phyloP scores from a whole-genome alignment of 1,284 basidiomycete species.

The Serendipita sp. region DNA sequence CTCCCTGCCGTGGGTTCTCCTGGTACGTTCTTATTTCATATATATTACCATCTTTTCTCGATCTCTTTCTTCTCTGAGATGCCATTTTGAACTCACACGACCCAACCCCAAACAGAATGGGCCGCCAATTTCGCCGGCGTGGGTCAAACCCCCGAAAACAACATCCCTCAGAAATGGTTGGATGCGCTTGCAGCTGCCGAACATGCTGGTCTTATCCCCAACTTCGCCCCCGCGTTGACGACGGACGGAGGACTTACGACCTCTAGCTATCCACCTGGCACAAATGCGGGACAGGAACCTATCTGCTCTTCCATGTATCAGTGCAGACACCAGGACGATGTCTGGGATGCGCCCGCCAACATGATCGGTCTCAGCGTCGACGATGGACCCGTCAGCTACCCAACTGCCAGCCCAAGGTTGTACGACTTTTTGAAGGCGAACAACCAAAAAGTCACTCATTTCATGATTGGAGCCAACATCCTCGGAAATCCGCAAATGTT shows the following conservation, averaged over 20 bases:
- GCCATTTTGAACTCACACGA: background rate
- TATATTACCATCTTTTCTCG: conserved; percentile 2
- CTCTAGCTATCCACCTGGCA: conserved; percentile 41
- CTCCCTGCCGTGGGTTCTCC: conserved; percentile 45
- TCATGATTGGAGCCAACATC: conserved; percentile 70
- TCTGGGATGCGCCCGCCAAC: conserved; percentile 58
- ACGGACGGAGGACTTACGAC: conserved; percentile 23
- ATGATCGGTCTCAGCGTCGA: conserved; percentile 53
- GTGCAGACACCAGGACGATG: conserved; percentile 42
- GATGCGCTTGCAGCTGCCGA: conserved; percentile 51
- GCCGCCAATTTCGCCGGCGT: conserved; percentile 33
- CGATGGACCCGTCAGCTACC: conserved; percentile 35
- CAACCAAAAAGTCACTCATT: conserved; percentile 56
- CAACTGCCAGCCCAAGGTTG: conserved; percentile 25
- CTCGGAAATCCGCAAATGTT: conserved; percentile 41
- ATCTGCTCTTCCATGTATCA: conserved; percentile 54
- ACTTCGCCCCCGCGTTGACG: conserved; percentile 39
- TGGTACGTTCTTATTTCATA: conserved; percentile 25
- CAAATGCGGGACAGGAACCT: conserved; percentile 24
- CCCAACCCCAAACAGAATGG: conserved; percentile 36
- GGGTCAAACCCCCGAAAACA: conserved; percentile 26
- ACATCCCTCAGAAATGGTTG: conserved; percentile 49
- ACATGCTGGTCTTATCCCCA: conserved; percentile 56
- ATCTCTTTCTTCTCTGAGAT: too few relatives aligned
- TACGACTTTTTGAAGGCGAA: conserved; percentile 47